Evolutionary conservation across 2,329 filamentous ascomycete species (phyloP), one percentile per base, ranked within the genome.

Genomic region (Pseudocercospora vitis): DNA sequence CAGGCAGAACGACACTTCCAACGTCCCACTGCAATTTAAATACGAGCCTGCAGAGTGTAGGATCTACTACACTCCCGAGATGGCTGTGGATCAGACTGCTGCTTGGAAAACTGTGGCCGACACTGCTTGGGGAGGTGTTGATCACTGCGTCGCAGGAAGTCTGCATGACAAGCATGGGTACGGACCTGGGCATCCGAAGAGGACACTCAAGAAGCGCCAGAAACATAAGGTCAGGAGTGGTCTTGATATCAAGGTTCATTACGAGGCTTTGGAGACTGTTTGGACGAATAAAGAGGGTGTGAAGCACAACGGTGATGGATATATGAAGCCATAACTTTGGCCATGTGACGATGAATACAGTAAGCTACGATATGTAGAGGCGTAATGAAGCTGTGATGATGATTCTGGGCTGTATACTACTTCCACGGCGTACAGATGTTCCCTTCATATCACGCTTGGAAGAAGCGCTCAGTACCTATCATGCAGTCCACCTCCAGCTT

Each of bases 21-120:
- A 74, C 66, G 60, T 70, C 0, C 78, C 78, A 2, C 69, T 78
- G 12, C 78, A 81, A 57, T 81, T 74, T 55, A 65, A 77, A 1
- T 73, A 72, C 40, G 76, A 80, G 64, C 67, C 74, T 19, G 69
- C 74, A 1, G 77, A 80, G 62, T 81, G 78, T 63, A 71, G 78
- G 12, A 73, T 81, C 21, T 80, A 74, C 66, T 80, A 77, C 69
- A 80, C 78, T 2, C 70, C 71, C 28, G 71, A 68, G n/a, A 81
- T 80, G 74, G 60, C 77, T 42, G 71, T 66, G 7, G 75, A 79
- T 56, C 71, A 78, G 40, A 70, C 69, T 7, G 74, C 73, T 32
- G 66, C 77, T 16, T 81, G 78, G 78, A 75, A 75, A 63, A 65
- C 65, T 1, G 68, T 68, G 1, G 68, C 67, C 4, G 66, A 70